Evolutionary conservation across 75 land plant genomes (phyloP).

Genomic region (Ceratopteris richardii): DNA sequence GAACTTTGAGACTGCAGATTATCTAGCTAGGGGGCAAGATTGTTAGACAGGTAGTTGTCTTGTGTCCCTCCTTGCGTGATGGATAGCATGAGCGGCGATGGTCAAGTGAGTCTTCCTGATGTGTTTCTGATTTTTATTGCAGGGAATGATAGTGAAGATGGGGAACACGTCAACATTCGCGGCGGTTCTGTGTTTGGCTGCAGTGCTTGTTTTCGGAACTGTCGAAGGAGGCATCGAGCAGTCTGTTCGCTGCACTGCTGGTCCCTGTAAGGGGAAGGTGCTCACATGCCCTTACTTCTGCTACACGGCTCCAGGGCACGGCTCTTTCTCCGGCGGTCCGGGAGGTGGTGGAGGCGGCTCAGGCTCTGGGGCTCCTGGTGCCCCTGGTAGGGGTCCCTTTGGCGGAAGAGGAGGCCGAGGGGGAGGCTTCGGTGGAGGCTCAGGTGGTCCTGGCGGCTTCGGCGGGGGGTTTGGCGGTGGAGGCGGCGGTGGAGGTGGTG

Average conservation of each 20-base stretch:
- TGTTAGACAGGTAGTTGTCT: too few relatives aligned
- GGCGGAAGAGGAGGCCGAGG: not conserved
- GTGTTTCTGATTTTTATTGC: too few relatives aligned
- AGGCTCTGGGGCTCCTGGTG: not conserved
- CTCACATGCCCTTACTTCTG: constrained; percentile 6
- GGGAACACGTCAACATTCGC: too few relatives aligned
- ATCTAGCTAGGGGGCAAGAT: too few relatives aligned
- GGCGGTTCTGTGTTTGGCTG: too few relatives aligned
- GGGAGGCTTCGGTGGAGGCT: not conserved
- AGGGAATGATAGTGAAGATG: too few relatives aligned
- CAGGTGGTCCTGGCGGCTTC: not conserved
- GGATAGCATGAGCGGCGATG: too few relatives aligned
- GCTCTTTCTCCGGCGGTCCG: constrained; percentile 5
- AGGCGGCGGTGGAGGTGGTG: constrained; percentile 1
- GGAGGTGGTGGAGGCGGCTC: constrained; percentile 3
- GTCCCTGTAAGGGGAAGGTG: not conserved
- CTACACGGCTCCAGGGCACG: constrained; percentile 7
- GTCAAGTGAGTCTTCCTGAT: too few relatives aligned
- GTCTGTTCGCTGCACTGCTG: constrained; percentile 1
- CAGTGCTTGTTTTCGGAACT: too few relatives aligned
- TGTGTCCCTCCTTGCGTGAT: too few relatives aligned
- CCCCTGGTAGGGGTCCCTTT: not conserved
- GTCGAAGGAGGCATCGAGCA: not conserved
- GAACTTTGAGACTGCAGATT: too few relatives aligned
- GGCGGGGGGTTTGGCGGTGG: constrained; percentile 1